Percentiles rank a stretch among this genome's conserved stretches.
Conservation (phyloP, 129 eudicot genomes). For the Ambrosia artemisiifolia region DNA sequence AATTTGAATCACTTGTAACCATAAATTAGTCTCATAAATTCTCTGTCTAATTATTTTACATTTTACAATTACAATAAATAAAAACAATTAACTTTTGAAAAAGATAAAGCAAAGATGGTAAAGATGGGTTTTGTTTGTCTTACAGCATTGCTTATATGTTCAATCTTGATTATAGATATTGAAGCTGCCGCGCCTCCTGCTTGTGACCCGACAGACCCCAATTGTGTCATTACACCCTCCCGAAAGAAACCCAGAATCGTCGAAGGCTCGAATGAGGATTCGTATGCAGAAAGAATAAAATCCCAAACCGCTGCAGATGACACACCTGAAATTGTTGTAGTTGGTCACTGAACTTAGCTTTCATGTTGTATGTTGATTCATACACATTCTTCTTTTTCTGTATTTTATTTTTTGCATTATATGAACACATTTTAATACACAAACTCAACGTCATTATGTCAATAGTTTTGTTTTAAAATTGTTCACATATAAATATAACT, state of each 20-base stretch:
- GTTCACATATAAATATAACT: neutral
- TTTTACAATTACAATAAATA: neutral
- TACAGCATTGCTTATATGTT: constrained; percentile 16
- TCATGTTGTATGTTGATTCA: neutral
- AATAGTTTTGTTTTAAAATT: neutral
- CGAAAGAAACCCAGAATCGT: constrained; percentile 19
- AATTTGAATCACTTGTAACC: constrained; percentile 14
- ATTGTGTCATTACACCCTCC: constrained; percentile 22
- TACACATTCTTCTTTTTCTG: neutral
- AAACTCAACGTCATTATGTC: neutral
- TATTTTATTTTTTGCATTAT: neutral
- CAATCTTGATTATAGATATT: constrained; percentile 19
- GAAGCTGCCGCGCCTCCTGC: neutral
- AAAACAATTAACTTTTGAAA: neutral
- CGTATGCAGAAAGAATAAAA: constrained; percentile 11
- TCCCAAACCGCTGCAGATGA: neutral
- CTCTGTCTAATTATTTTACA: neutral
- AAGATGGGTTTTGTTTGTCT: constrained; percentile 29
- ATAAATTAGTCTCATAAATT: neutral
- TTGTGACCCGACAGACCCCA: constrained; percentile 31
- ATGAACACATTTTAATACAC: neutral
- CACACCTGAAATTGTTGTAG: constrained; percentile 36
- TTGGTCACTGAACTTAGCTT: constrained; percentile 29
- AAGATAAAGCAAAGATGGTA: neutral
- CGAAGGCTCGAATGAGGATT: constrained; percentile 15